These are phyloP conservation scores for Scedosporium aurantiacum DNA, from an alignment of 2,329 filamentous ascomycete species.

Conservation along the genomic window DNA sequence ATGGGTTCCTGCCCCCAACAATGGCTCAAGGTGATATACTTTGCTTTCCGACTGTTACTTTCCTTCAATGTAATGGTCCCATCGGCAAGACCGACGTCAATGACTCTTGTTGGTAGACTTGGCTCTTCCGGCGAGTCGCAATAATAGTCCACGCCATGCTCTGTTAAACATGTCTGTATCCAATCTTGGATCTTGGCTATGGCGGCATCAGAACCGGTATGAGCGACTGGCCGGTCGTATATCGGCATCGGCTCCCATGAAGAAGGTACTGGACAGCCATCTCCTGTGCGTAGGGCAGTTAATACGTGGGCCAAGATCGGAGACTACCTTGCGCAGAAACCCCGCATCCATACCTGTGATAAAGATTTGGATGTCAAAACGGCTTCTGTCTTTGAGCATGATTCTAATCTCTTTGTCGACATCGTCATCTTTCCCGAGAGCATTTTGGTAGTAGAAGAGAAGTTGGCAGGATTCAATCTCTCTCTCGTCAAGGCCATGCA, in stretches of 20 bases:
- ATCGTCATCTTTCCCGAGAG: neutral
- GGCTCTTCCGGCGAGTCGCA: neutral
- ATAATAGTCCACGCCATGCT: neutral
- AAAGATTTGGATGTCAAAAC: neutral
- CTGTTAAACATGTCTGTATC: neutral
- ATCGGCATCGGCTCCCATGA: neutral
- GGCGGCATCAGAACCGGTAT: neutral
- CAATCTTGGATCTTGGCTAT: neutral
- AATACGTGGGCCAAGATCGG: neutral
- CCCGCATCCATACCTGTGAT: neutral
- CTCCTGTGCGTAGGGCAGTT: neutral
- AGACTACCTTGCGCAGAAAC: neutral
- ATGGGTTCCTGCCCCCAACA: constrained; percentile 3
- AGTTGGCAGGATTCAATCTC: neutral
- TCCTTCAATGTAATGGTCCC: neutral
- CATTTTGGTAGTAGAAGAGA: neutral
- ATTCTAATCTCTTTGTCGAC: neutral
- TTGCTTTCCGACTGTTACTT: neutral
- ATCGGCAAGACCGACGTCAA: neutral
- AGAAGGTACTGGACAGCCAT: neutral
- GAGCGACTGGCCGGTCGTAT: neutral
- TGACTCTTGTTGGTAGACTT: neutral
- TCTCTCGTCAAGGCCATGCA: neutral
- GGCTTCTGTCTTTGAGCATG: neutral
- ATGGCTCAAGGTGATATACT: constrained; percentile 7